Percentiles rank a stretch among this genome's conserved stretches.
These are phyloP conservation scores for Aphanomyces cochlioides DNA, from an alignment of 352 stramenopile species.

Conservation along the genomic window DNA sequence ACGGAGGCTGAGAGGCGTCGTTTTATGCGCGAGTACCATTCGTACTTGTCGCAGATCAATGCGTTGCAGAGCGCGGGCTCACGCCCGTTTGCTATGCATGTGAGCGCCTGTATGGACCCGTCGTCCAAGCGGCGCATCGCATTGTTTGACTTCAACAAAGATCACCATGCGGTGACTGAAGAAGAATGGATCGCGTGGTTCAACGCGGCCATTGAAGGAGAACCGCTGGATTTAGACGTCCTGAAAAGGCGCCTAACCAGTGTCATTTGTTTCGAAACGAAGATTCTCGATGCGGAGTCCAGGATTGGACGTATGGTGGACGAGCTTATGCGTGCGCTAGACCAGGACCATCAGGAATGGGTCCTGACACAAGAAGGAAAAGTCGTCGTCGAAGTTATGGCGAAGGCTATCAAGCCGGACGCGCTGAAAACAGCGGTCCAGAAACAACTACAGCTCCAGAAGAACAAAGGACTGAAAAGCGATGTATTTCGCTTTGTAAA, in stretches of 20 bases:
- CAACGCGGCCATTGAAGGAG: constrained; percentile 18
- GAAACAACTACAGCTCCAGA: constrained; percentile 25
- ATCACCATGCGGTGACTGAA: constrained; percentile 18
- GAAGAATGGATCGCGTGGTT: constrained; percentile 28
- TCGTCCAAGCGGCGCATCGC: constrained; percentile 21
- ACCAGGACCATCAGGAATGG: constrained; percentile 21
- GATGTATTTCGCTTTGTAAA: constrained; percentile 26
- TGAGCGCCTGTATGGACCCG: constrained; percentile 21
- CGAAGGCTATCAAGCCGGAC: constrained; percentile 23
- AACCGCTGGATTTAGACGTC: constrained; percentile 12
- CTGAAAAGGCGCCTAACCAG: constrained; percentile 3
- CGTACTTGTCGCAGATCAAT: constrained; percentile 19
- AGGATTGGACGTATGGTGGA: constrained; percentile 24
- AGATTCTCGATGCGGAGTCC: constrained; percentile 23
- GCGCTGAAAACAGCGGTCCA: constrained; percentile 7
- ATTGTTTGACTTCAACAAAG: constrained; percentile 22
- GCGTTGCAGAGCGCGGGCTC: constrained; percentile 4
- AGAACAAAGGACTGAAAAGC: constrained; percentile 12
- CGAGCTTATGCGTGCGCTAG: constrained; percentile 17
- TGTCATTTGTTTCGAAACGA: constrained; percentile 16
- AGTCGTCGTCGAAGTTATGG: constrained; percentile 11
- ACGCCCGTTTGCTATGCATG: constrained; percentile 22
- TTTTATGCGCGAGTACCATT: constrained; percentile 28
- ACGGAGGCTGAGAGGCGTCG: constrained; percentile 16
- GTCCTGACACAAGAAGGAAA: constrained; percentile 21